phyloP scores from a whole-genome alignment of 495 filamentous ascomycete genomes.

The Pyronema omphalodes region DNA sequence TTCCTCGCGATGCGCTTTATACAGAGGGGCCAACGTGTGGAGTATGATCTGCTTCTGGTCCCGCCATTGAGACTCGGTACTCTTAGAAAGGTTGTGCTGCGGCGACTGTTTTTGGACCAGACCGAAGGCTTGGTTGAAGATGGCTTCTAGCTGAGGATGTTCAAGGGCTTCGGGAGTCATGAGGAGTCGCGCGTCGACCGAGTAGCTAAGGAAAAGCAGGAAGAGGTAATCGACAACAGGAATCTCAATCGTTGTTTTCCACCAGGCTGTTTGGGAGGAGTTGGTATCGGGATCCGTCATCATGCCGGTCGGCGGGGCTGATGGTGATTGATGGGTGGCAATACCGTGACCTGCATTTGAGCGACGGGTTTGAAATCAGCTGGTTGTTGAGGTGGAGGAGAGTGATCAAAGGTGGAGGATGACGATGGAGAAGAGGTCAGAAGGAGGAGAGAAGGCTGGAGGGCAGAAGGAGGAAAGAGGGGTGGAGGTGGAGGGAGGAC shows the following conservation, averaged over 20 bases:
- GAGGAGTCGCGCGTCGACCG: not conserved
- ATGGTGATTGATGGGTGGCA: not conserved
- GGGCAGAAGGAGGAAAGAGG: not conserved
- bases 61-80: not conserved
- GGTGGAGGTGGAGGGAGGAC: not conserved
- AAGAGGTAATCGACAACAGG: not conserved
- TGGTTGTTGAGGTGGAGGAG: no score
- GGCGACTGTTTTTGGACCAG: not conserved
- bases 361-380: no score
- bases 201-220: not conserved
- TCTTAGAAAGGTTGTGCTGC: not conserved
- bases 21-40: not conserved
- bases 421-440: no score
- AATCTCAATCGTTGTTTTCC: not conserved
- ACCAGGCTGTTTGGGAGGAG: not conserved
- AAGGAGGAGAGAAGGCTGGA: not conserved
- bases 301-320: not conserved
- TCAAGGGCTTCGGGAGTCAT: not conserved
- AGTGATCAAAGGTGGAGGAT: no score
- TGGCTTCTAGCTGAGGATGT: not conserved
- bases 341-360: not conserved
- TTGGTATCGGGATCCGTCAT: not conserved
- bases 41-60: not conserved
- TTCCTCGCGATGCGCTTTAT: no score
- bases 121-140: not conserved